These are phyloP conservation scores for Ochetophila trinervis DNA, from an alignment of 306 rosid genomes.

Conservation along the genomic window DNA sequence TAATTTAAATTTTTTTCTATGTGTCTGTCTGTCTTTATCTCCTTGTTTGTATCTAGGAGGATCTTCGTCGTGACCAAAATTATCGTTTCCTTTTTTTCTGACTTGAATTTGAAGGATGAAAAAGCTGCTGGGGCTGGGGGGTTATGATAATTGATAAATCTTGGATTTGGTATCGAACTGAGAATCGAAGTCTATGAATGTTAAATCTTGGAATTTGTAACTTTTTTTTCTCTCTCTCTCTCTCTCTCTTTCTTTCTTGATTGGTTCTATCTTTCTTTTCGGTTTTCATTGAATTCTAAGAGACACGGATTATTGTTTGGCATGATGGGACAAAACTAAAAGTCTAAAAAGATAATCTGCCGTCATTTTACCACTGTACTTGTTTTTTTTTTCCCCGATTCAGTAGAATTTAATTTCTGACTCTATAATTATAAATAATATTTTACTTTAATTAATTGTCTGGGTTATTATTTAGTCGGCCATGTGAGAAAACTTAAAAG, in stretches of 20 bases:
- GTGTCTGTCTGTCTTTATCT: conserved; percentile 5
- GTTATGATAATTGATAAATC: not conserved
- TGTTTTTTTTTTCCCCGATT: no score
- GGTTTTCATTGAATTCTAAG: no score
- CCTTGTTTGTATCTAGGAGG: conserved; percentile 5
- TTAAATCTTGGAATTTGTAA: conserved; percentile 33
- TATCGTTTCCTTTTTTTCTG: no score
- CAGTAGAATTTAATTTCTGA: no score
- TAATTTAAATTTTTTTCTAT: not conserved
- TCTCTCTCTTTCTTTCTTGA: conserved; percentile 10
- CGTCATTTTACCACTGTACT: no score
- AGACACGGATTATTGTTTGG: no score
- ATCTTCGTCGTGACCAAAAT: not conserved
- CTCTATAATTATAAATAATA: no score
- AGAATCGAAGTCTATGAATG: conserved; percentile 30
- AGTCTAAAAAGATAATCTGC: no score
- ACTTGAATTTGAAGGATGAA: no score
- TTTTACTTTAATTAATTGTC: no score
- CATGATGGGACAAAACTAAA: no score
- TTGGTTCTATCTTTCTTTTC: not conserved
- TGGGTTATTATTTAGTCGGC: not conserved
- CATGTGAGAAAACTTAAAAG: conserved; percentile 26
- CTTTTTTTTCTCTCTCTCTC: not conserved
- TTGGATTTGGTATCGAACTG: conserved; percentile 26
- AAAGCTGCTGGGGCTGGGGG: no score